These are phyloP conservation scores for Sphagnum contortum DNA, from an alignment of 225 moss, liverwort and hornwort species.

Conservation along the genomic window DNA sequence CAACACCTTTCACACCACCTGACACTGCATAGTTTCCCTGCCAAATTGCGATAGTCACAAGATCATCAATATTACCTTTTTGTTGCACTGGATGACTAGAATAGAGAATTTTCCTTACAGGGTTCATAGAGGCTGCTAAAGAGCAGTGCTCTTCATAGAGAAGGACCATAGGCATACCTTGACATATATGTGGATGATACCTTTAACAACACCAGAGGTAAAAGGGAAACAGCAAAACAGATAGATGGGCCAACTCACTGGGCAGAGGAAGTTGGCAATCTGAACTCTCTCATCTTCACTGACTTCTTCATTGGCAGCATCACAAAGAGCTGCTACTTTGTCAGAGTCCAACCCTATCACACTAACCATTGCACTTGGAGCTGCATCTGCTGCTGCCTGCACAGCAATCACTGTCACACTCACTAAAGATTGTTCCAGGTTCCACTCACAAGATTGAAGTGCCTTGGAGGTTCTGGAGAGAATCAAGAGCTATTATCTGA, in stretches of 20 bases:
- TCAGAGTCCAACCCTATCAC: conserved; percentile 85
- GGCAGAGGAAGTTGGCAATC: conserved; percentile 92
- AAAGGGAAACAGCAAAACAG: too few species aligned
- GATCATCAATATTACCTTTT: not conserved
- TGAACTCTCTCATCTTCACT: conserved; percentile 82
- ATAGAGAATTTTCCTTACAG: too few species aligned
- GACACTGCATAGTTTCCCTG: conserved; percentile 99
- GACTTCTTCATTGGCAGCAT: conserved; percentile 91
- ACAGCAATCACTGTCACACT: conserved; percentile 1
- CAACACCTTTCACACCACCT: conserved; percentile 92
- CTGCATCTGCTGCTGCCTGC: conserved; percentile 92
- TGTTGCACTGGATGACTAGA: too few species aligned
- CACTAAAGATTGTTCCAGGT: too few species aligned
- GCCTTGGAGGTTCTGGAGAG: too few species aligned
- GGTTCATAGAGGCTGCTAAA: too few species aligned
- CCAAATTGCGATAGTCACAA: conserved; percentile 5
- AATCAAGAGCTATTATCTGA: too few species aligned
- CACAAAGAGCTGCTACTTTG: conserved; percentile 78
- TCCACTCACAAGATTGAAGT: too few species aligned
- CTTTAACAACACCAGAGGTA: too few species aligned
- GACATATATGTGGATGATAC: too few species aligned
- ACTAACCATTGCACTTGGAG: conserved; percentile 95
- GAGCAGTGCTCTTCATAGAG: too few species aligned
- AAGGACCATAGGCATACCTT: too few species aligned
- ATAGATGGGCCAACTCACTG: conserved; percentile 21